phyloP scores from a whole-genome alignment of 371 early-diverging fungal species.

The Mucor racemosus region DNA sequence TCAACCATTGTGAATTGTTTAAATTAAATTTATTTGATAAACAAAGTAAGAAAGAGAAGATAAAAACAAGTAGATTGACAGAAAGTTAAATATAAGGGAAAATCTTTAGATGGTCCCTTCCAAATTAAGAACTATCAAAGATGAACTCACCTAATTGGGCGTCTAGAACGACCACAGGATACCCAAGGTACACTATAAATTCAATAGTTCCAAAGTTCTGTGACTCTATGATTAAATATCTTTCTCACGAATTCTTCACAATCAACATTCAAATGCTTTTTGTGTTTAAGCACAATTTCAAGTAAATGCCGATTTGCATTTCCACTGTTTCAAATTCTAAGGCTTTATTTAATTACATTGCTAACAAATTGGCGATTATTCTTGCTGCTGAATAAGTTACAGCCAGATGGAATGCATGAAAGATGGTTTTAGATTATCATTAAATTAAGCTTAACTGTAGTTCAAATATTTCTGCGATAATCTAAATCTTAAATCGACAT shows the following conservation, averaged over 20 bases:
- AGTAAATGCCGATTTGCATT: background rate
- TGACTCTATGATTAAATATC: background rate
- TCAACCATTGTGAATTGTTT: slow-evolving; percentile 25
- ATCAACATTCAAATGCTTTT: background rate
- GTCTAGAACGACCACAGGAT: background rate
- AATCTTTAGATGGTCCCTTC: slow-evolving; percentile 17
- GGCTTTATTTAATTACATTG: background rate
- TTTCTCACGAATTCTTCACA: background rate
- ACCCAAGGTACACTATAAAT: slow-evolving; percentile 1
- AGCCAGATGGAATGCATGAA: background rate
- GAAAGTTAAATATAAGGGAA: slow-evolving; percentile 1
- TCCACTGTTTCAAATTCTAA: background rate
- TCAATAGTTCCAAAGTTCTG: background rate
- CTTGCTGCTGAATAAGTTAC: background rate
- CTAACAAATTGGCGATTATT: background rate
- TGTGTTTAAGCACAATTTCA: background rate
- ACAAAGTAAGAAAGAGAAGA: slow-evolving; percentile 2
- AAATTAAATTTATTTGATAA: background rate
- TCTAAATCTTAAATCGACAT: background rate
- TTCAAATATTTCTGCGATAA: background rate
- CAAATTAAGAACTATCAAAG: slow-evolving; percentile 20
- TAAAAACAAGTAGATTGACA: background rate
- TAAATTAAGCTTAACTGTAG: background rate
- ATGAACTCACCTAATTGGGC: slow-evolving; percentile 15
- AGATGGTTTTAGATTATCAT: background rate